These are phyloP conservation scores for Butyriboletus loyo DNA, from an alignment of 768 basidiomycete genomes.

Conservation along the genomic window DNA sequence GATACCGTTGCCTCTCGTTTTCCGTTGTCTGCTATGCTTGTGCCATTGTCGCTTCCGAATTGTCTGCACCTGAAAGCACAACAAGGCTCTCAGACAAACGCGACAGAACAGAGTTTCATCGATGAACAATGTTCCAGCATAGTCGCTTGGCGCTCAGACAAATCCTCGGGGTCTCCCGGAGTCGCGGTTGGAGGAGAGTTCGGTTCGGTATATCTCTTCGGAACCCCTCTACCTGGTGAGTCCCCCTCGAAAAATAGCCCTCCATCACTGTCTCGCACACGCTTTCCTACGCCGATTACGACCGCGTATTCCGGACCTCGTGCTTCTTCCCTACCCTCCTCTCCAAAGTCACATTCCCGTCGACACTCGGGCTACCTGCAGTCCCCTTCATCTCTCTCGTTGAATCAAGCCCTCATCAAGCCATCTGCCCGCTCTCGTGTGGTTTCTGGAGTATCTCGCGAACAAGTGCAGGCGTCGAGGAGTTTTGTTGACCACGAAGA, in stretches of 20 bases:
- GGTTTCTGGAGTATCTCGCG: slow-evolving; percentile 68
- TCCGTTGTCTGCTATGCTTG: slow-evolving; percentile 17
- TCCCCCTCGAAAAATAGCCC: slow-evolving; percentile 3
- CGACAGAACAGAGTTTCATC: slow-evolving; percentile 24
- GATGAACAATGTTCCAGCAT: slow-evolving; percentile 20
- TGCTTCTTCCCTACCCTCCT: slow-evolving; percentile 19
- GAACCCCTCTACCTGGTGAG: slow-evolving; percentile 24
- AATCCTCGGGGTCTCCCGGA: slow-evolving; percentile 9
- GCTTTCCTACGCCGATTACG: not conserved
- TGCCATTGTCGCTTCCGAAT: slow-evolving; percentile 23
- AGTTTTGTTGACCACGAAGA: slow-evolving; percentile 82
- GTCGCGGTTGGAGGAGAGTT: slow-evolving; percentile 20
- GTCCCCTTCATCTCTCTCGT: slow-evolving; percentile 38
- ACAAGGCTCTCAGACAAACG: slow-evolving; percentile 7
- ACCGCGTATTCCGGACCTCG: slow-evolving; percentile 7
- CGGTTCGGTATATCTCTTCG: slow-evolving; percentile 30
- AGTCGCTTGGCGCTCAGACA: slow-evolving; percentile 15
- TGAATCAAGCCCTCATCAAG: slow-evolving; percentile 46
- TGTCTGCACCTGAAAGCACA: slow-evolving; percentile 12
- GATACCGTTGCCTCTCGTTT: not conserved
- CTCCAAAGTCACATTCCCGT: slow-evolving; percentile 23
- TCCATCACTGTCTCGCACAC: slow-evolving; percentile 14
- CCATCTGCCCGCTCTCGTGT: slow-evolving; percentile 57
- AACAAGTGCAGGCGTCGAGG: slow-evolving; percentile 73
- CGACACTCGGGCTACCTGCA: slow-evolving; percentile 26